Base-by-base conservation (phyloP, 2,329 filamentous ascomycete species). In the Fusarium neocosmosporiellum region DNA sequence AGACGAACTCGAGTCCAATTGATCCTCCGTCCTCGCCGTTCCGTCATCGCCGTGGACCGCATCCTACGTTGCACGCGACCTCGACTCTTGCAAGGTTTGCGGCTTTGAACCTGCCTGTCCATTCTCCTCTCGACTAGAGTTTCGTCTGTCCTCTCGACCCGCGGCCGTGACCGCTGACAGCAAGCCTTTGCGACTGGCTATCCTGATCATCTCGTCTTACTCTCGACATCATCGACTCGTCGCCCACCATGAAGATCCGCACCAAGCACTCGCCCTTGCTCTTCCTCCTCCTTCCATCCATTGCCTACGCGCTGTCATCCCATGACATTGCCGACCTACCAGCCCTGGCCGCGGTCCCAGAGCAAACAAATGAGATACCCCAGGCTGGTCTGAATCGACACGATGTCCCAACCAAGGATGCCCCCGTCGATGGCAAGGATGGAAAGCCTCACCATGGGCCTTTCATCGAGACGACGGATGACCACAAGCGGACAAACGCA, bases 381-480 rank as follows among this genome's bases (percentile, higher is more conserved):
- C 66, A 76, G n/a, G 76, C 79, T 50, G 71, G 71, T 48, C 72
- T 77, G 29, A 84, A 83, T 69, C 83, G 83, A 61, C 78, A 79
- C 59, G 78, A 80, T 33, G 66, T 84, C 11, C 85, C 86, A 34
- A 87, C 85, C 65, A 95, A 95, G 81, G 92, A 96, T 84, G 94
- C 93, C 64, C 96, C 96, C 0, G 92, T 98, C 22, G 96, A 98
- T 80, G 95, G 95, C 53, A 92, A 93, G 77, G 96, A 98, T 84
- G 96, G 96, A 55, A 96, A 95, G 84, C 96, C 96, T 54, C 96
- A 98, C 80, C 90, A 92, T 22, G 96, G 96, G 2, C 96, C 96
- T 7, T 92, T 90, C 78, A 91, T 95, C 65, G 90, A 91, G 70
- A 88, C 86, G 18, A 88, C 86, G 10, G 82, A 72, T 29, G 72